A percentile compares a stretch with the other conserved stretches of the same genome.
These are phyloP conservation scores for Talinum fruticosum DNA, from an alignment of 148 eudicot genomes.

Conservation along the genomic window DNA sequence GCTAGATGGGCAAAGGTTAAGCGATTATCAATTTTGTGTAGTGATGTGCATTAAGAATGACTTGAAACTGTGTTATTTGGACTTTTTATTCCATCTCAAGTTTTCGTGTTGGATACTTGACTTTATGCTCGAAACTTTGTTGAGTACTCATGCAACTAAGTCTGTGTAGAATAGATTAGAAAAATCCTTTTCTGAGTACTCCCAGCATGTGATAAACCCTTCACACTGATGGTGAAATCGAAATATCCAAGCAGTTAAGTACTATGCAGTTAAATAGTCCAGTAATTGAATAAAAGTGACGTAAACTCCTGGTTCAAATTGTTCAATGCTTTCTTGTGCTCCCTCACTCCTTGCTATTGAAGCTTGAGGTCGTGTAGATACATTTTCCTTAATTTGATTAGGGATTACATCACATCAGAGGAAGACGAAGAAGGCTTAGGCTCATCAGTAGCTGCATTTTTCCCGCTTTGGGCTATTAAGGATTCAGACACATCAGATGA, in stretches of 20 bases:
- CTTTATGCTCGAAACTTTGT: too few species aligned
- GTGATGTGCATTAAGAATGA: neutral
- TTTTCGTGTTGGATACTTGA: neutral
- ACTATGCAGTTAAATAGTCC: too few species aligned
- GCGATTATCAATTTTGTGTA: neutral
- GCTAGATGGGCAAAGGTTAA: neutral
- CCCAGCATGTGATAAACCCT: too few species aligned
- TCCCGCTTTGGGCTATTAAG: neutral
- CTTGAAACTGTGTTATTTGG: neutral
- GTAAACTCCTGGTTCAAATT: conserved; percentile 88
- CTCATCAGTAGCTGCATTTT: conserved; percentile 15
- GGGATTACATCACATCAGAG: conserved; percentile 5
- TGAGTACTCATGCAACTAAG: too few species aligned
- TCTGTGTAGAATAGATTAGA: too few species aligned
- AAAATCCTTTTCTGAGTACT: too few species aligned
- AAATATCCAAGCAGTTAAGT: neutral
- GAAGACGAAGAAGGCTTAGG: conserved; percentile 7
- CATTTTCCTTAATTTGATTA: conserved; percentile 33
- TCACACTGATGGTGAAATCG: neutral
- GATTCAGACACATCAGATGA: conserved; percentile 1
- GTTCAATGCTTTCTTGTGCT: conserved; percentile 59
- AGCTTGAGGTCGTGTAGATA: conserved; percentile 24
- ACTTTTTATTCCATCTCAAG: neutral
- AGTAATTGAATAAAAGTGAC: conserved; percentile 51
- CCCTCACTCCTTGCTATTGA: conserved; percentile 32